Evolutionary conservation across 257 asterid species (phyloP).

Genomic region (Solanum peruvianum): DNA sequence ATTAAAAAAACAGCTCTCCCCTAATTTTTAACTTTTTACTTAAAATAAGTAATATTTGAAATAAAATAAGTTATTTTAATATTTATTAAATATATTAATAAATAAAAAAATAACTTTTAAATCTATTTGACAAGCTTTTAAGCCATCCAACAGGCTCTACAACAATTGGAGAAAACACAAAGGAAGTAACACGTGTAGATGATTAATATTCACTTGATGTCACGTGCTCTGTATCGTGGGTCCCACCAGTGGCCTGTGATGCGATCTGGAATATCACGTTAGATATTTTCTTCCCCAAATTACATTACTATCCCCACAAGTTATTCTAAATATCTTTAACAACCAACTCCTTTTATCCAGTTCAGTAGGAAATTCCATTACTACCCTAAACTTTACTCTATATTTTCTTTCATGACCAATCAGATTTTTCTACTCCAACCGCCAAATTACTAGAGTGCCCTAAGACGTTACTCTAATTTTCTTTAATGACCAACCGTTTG

Average conservation of each 20-base stretch:
- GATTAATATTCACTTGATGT: constrained; percentile 3
- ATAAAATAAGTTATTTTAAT: too few relatives aligned
- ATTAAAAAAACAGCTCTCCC: too few relatives aligned
- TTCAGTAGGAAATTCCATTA: background rate
- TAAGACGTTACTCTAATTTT: background rate
- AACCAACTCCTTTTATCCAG: background rate
- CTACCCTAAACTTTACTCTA: background rate
- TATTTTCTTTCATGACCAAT: background rate
- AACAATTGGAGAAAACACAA: too few relatives aligned
- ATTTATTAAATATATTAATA: too few relatives aligned
- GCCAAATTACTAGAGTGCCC: background rate
- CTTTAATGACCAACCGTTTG: background rate
- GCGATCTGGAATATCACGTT: background rate
- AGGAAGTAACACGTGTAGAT: background rate
- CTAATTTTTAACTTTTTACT: too few relatives aligned
- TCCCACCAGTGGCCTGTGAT: background rate
- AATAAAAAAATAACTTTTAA: rapidly evolving
- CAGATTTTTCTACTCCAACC: background rate
- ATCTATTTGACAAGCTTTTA: too few relatives aligned
- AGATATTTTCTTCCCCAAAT: background rate
- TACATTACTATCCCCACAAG: background rate
- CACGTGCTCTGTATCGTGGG: constrained; percentile 13
- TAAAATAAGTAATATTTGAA: too few relatives aligned
- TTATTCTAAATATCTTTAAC: background rate
- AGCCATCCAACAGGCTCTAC: too few relatives aligned